Evolutionary conservation across 2,329 filamentous ascomycete genomes (phyloP).

Genomic region (Fulvia fulva): DNA sequence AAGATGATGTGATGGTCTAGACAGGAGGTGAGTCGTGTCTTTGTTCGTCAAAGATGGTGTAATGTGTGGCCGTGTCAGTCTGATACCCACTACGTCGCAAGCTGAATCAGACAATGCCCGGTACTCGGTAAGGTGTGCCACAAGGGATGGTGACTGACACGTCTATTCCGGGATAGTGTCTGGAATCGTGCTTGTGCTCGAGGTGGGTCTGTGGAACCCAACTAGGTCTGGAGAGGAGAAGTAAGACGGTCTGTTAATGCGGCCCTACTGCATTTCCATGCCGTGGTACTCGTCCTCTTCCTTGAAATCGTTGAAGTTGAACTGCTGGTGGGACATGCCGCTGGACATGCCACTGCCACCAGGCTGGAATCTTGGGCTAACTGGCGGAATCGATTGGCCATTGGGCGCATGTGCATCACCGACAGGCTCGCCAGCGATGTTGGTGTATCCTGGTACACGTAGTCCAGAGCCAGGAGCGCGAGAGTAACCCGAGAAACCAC

Average conservation of each 20-base stretch:
- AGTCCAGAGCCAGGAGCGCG: slow-evolving; percentile 78
- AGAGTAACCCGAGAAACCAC: slow-evolving; percentile 69
- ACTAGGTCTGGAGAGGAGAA: not conserved
- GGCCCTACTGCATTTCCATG: slow-evolving; percentile 58
- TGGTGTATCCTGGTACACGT: slow-evolving; percentile 88
- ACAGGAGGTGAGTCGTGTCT: slow-evolving; percentile 10
- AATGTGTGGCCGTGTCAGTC: slow-evolving; percentile 12
- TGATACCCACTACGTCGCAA: slow-evolving; percentile 13
- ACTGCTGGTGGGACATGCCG: slow-evolving; percentile 40
- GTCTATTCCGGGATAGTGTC: slow-evolving; percentile 7
- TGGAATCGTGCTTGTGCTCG: slow-evolving; percentile 9
- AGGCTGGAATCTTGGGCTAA: slow-evolving; percentile 55
- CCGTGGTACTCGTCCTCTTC: slow-evolving; percentile 92
- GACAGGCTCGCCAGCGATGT: slow-evolving; percentile 77
- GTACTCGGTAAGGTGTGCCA: slow-evolving; percentile 9
- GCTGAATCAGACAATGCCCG: slow-evolving; percentile 16
- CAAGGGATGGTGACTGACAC: slow-evolving; percentile 11
- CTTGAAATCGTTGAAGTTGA: slow-evolving; percentile 63
- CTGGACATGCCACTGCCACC: slow-evolving; percentile 61
- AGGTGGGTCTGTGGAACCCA: slow-evolving; percentile 6
- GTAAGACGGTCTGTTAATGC: slow-evolving; percentile 14
- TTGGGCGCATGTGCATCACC: slow-evolving; percentile 51
- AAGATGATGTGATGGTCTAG: slow-evolving; percentile 7
- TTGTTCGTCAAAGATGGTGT: slow-evolving; percentile 10
- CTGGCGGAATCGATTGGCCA: slow-evolving; percentile 30